A percentile compares a stretch with the other conserved stretches of the same genome.
These are phyloP conservation scores for Cyclocybe aegerita DNA, from an alignment of 768 basidiomycete species.

Conservation along the genomic window DNA sequence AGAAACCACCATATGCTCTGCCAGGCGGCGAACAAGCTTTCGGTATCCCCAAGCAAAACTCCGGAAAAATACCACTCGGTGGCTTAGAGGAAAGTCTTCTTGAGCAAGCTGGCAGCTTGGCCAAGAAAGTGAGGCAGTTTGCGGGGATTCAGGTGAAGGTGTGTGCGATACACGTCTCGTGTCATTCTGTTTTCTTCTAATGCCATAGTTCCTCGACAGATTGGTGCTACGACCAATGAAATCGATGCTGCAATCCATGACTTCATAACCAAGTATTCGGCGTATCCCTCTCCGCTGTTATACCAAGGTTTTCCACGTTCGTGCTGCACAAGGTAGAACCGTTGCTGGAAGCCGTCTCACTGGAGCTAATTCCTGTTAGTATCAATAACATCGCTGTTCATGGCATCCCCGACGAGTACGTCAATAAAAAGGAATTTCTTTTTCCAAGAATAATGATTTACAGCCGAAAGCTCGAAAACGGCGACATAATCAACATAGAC, in stretches of 20 bases:
- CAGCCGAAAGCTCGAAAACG: conserved; percentile 78
- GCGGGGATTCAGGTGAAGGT: conserved; percentile 57
- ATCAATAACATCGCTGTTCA: conserved; percentile 87
- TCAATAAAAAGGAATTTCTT: conserved; percentile 3
- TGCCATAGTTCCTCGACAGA: conserved; percentile 34
- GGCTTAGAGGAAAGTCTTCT: conserved; percentile 51
- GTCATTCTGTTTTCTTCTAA: background rate
- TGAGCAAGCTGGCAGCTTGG: conserved; percentile 54
- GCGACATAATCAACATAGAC: conserved; percentile 89
- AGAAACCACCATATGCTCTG: conserved; percentile 54
- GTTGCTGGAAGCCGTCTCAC: conserved; percentile 27
- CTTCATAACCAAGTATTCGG: conserved; percentile 62
- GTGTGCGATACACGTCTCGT: conserved; percentile 5
- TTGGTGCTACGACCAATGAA: conserved; percentile 68
- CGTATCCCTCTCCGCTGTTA: conserved; percentile 84
- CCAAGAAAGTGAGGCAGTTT: conserved; percentile 54
- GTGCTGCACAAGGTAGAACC: conserved; percentile 63
- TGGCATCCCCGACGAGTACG: conserved; percentile 89
- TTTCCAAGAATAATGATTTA: background rate
- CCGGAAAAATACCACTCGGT: conserved; percentile 45
- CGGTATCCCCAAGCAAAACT: conserved; percentile 9
- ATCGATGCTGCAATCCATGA: conserved; percentile 77
- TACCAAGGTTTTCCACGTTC: conserved; percentile 78
- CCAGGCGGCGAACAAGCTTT: conserved; percentile 8
- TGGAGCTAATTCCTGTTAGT: conserved; percentile 55